These are phyloP conservation scores for Excoecaria cochinchinensis DNA, from an alignment of 345 rosid genomes.

Conservation along the genomic window DNA sequence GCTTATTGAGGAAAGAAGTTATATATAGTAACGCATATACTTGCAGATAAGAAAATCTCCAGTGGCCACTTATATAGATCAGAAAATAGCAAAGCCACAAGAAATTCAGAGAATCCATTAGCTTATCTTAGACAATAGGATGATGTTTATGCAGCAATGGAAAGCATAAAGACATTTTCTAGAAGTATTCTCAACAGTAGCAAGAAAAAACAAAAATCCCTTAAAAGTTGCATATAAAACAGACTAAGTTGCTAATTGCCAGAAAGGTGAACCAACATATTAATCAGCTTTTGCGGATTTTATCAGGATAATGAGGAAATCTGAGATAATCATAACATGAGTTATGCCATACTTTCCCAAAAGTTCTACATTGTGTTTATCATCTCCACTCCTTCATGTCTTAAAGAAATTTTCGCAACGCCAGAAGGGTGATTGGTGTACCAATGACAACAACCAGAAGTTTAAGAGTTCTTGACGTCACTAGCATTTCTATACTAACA, in stretches of 20 bases:
- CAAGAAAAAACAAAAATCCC: background rate
- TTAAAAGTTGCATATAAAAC: background rate
- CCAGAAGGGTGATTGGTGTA: no score
- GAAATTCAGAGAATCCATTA: background rate
- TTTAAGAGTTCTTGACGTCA: no score
- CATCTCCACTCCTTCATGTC: background rate
- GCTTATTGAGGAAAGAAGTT: slow-evolving; percentile 2
- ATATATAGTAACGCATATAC: background rate
- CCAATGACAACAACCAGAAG: no score
- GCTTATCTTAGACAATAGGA: background rate
- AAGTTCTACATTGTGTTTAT: background rate
- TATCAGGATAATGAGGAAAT: background rate
- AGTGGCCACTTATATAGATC: background rate
- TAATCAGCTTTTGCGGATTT: background rate
- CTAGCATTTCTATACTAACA: no score
- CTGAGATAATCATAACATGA: background rate
- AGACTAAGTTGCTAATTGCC: background rate
- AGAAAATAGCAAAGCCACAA: background rate
- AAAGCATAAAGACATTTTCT: slow-evolving; percentile 8
- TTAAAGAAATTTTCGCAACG: background rate
- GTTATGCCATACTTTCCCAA: background rate
- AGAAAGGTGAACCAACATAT: background rate
- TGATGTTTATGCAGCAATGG: slow-evolving; percentile 3
- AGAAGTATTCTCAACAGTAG: background rate
- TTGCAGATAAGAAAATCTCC: background rate